These are phyloP conservation scores for Talaromyces adpressus DNA, from an alignment of 495 filamentous ascomycete genomes.

Conservation along the genomic window DNA sequence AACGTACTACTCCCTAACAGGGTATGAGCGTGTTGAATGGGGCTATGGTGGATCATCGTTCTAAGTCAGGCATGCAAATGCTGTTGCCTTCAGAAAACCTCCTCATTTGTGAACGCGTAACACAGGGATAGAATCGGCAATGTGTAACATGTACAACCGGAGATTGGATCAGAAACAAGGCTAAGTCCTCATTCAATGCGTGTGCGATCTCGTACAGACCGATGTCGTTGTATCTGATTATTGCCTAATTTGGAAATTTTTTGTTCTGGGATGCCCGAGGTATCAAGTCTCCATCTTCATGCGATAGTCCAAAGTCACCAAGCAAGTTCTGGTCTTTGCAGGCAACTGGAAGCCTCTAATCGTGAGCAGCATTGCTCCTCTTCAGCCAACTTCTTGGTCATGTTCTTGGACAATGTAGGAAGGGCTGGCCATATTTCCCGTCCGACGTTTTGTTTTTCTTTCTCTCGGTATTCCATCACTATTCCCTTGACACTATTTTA, in stretches of 20 bases:
- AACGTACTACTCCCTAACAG: background rate
- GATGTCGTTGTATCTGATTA: background rate
- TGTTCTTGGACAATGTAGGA: slow-evolving; percentile 6
- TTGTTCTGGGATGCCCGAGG: background rate
- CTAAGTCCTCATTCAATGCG: background rate
- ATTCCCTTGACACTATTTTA: slow-evolving; percentile 29
- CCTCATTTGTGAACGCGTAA: background rate
- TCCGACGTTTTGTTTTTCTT: slow-evolving; percentile 27
- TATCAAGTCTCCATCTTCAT: background rate
- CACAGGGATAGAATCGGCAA: background rate
- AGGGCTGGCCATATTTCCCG: slow-evolving; percentile 38
- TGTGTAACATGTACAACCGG: background rate
- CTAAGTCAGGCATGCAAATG: background rate
- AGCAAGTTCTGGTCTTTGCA: slow-evolving; percentile 15
- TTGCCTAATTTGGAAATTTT: background rate
- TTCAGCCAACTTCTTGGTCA: slow-evolving; percentile 15
- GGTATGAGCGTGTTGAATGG: background rate
- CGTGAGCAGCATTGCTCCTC: slow-evolving; percentile 23
- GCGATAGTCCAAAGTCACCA: slow-evolving; percentile 13
- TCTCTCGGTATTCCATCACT: slow-evolving; percentile 28
- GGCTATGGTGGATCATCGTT: background rate
- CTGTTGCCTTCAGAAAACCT: background rate
- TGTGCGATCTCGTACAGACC: background rate
- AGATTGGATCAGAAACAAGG: background rate
- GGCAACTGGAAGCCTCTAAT: slow-evolving; percentile 19